A percentile compares a stretch with the other conserved stretches of the same genome.
Evolutionary conservation across 768 basidiomycete genomes (phyloP).

Genomic region (Boletus sp.): DNA sequence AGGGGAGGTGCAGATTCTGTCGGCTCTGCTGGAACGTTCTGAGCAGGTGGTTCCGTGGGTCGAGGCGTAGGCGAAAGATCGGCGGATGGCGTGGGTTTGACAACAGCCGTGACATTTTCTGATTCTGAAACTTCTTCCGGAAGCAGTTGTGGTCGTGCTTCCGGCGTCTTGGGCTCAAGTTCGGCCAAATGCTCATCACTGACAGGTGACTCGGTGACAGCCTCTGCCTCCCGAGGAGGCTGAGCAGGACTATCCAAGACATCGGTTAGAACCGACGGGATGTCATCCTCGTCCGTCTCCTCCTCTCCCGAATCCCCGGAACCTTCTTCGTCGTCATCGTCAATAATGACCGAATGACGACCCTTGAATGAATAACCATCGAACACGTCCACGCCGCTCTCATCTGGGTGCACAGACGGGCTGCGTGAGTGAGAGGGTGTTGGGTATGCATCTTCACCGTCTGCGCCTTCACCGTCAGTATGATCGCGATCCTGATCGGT

Average conservation of each 20-base stretch:
- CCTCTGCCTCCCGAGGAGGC: constrained; percentile 30
- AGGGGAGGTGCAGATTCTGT: constrained; percentile 27
- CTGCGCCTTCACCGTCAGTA: constrained; percentile 68
- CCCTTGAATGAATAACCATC: constrained; percentile 96
- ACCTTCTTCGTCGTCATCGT: constrained; percentile 57
- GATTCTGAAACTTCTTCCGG: constrained; percentile 24
- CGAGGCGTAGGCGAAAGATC: constrained; percentile 18
- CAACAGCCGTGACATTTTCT: constrained; percentile 9
- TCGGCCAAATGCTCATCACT: constrained; percentile 41
- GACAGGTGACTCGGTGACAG: constrained; percentile 36
- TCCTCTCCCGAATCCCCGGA: constrained; percentile 35
- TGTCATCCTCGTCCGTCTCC: constrained; percentile 39
- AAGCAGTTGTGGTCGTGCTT: constrained; percentile 50
- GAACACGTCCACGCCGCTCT: constrained; percentile 68
- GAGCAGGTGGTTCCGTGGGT: constrained; percentile 10
- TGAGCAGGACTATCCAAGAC: constrained; percentile 20
- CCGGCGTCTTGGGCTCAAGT: constrained; percentile 73
- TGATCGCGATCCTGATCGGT: constrained; percentile 68
- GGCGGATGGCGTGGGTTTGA: constrained; percentile 16
- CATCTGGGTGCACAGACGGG: constrained; percentile 57
- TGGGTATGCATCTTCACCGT: constrained; percentile 74
- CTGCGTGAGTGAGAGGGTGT: constrained; percentile 80
- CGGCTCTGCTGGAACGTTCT: constrained; percentile 4
- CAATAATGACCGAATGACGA: constrained; percentile 73
- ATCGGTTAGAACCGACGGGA: constrained; percentile 24